phyloP scores from a whole-genome alignment of 331 rosid genomes.

The Phaseolus coccineus region DNA sequence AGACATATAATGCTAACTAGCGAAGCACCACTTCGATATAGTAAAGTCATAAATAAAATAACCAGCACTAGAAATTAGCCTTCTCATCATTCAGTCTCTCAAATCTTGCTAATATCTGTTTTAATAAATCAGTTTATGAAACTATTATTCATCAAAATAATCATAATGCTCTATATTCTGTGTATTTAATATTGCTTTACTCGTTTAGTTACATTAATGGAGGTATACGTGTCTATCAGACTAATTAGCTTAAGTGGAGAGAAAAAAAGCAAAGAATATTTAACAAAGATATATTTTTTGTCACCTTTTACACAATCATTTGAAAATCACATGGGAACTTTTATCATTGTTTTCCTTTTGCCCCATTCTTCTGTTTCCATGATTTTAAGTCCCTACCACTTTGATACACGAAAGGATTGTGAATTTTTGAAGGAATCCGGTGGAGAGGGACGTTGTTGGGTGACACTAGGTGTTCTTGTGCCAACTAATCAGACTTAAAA shows the following conservation, averaged over 20 bases:
- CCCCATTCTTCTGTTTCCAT: constrained; percentile 29
- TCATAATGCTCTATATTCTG: background rate
- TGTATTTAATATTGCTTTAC: constrained; percentile 13
- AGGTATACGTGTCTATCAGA: constrained; percentile 37
- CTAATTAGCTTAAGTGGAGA: constrained; percentile 11
- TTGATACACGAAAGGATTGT: constrained; percentile 24
- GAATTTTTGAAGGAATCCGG: constrained; percentile 1
- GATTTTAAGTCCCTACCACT: constrained; percentile 36
- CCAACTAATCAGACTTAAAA: constrained; percentile 31
- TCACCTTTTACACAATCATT: constrained; percentile 36
- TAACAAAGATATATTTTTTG: background rate
- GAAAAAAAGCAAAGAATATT: background rate
- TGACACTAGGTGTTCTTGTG: constrained; percentile 39
- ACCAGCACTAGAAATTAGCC: background rate
- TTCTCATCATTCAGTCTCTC: background rate
- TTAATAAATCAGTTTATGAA: background rate
- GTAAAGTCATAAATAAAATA: background rate
- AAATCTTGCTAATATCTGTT: background rate
- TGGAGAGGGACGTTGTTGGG: constrained; percentile 17
- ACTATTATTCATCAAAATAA: background rate
- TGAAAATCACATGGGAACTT: constrained; percentile 22
- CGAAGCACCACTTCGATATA: background rate
- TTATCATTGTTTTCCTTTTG: background rate
- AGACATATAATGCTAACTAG: background rate
- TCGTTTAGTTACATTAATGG: background rate